Evolutionary conservation across 768 basidiomycete genomes (phyloP).

Genomic region (Amanita jacksonii): DNA sequence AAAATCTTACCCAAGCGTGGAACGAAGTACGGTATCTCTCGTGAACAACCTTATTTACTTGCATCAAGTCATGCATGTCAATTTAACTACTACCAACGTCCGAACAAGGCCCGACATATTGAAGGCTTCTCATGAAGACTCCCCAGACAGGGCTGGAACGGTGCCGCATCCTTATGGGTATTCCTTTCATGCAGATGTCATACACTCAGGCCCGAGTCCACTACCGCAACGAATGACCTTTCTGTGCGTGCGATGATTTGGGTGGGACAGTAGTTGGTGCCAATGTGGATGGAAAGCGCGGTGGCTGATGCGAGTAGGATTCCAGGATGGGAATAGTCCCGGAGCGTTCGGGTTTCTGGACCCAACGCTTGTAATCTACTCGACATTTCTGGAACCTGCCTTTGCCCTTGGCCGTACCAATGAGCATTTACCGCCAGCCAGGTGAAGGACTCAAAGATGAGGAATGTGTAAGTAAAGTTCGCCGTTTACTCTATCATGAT

Average conservation of each 20-base stretch:
- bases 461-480: no score
- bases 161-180: constrained; percentile 23
- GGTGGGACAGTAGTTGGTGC: constrained; percentile 14
- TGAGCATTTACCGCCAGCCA: background rate
- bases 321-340: background rate
- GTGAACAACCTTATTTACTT: background rate
- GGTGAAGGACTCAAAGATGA: background rate
- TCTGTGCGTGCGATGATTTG: background rate
- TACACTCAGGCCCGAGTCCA: background rate
- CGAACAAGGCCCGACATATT: constrained; percentile 12
- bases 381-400: background rate
- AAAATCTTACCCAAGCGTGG: background rate
- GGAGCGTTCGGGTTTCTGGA: background rate
- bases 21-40: background rate
- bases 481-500: no score
- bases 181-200: constrained; percentile 22
- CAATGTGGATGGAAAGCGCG: constrained; percentile 8
- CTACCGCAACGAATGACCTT: background rate
- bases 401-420: background rate
- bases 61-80: background rate
- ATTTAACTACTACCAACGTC: constrained; percentile 20
- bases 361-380: background rate
- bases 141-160: background rate
- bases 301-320: constrained; percentile 15
- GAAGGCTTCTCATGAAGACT: background rate